Percentiles rank a stretch among this genome's conserved stretches.
Evolutionary conservation across 805 yeast genomes (phyloP).

Genomic region (Candida coquimbonensis): DNA sequence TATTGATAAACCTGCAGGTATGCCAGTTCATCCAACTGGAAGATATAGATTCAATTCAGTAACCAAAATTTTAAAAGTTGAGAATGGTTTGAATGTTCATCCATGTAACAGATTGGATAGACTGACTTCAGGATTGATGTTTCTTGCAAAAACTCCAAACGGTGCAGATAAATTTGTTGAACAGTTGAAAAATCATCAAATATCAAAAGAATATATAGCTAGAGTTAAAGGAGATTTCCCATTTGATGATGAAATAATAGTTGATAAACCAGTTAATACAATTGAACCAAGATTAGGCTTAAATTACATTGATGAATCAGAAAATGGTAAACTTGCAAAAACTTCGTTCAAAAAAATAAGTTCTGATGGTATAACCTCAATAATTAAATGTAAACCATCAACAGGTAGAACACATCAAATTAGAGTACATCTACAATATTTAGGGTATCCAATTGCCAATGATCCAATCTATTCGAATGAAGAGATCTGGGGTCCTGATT

Average conservation of each 20-base stretch:
- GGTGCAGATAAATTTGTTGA: slow-evolving; percentile 74
- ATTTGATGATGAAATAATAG: slow-evolving; percentile 35
- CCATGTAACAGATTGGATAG: slow-evolving; percentile 88
- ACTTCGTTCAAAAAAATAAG: slow-evolving; percentile 47
- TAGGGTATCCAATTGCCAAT: slow-evolving; percentile 89
- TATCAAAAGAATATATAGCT: slow-evolving; percentile 70
- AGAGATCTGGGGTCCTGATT: slow-evolving; percentile 66
- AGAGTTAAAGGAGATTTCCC: slow-evolving; percentile 87
- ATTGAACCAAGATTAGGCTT: slow-evolving; percentile 63
- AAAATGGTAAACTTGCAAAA: slow-evolving; percentile 52
- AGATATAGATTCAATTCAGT: slow-evolving; percentile 68
- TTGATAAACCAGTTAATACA: slow-evolving; percentile 64
- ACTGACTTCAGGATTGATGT: slow-evolving; percentile 90
- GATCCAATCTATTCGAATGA: slow-evolving; percentile 86
- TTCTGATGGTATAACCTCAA: slow-evolving; percentile 35
- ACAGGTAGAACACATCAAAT: slow-evolving; percentile 97
- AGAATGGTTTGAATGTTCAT: slow-evolving; percentile 59
- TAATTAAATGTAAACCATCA: slow-evolving; percentile 77
- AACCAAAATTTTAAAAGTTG: slow-evolving; percentile 70
- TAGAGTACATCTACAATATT: slow-evolving; percentile 80
- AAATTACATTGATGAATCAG: slow-evolving; percentile 37
- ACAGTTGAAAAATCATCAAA: slow-evolving; percentile 42
- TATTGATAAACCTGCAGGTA: slow-evolving; percentile 89
- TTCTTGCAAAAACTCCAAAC: slow-evolving; percentile 29
- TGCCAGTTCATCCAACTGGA: slow-evolving; percentile 96